Percentiles rank a stretch among this genome's conserved stretches.
phyloP scores from a whole-genome alignment of 1,284 basidiomycete genomes.

The Ganoderma multipileum region DNA sequence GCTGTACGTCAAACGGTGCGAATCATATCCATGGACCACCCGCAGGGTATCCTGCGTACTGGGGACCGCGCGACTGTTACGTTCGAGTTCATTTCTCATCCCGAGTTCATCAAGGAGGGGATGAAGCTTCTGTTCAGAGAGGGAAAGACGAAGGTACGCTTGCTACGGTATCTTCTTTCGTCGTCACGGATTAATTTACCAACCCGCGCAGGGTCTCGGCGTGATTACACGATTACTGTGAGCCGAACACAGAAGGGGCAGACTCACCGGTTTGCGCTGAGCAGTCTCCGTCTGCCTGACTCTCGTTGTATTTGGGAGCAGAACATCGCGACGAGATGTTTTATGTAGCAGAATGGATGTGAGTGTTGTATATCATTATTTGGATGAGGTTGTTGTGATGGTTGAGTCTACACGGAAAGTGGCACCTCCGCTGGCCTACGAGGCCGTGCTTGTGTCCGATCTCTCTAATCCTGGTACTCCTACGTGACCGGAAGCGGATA shows the following conservation, averaged over 20 bases:
- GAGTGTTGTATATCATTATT: neutral
- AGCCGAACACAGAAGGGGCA: conserved; percentile 6
- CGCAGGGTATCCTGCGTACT: conserved; percentile 86
- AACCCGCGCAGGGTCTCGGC: conserved; percentile 41
- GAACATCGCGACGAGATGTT: conserved; percentile 13
- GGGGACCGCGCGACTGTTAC: conserved; percentile 90
- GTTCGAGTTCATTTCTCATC: conserved; percentile 91
- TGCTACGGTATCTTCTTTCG: neutral
- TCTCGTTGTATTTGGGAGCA: conserved; percentile 13
- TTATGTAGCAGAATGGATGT: conserved; percentile 13
- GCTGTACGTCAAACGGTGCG: conserved; percentile 90
- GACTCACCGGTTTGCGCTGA: neutral
- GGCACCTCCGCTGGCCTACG: neutral
- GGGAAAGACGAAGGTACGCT: conserved; percentile 86
- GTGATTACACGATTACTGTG: conserved; percentile 45
- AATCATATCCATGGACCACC: conserved; percentile 89
- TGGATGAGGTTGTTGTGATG: neutral
- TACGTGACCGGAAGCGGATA: conserved; percentile 6
- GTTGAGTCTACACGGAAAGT: neutral
- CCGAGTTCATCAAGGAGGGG: conserved; percentile 91
- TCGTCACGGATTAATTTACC: neutral
- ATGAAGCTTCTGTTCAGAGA: conserved; percentile 93
- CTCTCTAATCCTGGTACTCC: neutral
- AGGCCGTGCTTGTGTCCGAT: conserved; percentile 1
- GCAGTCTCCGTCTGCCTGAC: too few relatives aligned